These are phyloP conservation scores for Nakaseomyces bracarensis DNA, from an alignment of 1,139 yeast species.

Conservation along the genomic window DNA sequence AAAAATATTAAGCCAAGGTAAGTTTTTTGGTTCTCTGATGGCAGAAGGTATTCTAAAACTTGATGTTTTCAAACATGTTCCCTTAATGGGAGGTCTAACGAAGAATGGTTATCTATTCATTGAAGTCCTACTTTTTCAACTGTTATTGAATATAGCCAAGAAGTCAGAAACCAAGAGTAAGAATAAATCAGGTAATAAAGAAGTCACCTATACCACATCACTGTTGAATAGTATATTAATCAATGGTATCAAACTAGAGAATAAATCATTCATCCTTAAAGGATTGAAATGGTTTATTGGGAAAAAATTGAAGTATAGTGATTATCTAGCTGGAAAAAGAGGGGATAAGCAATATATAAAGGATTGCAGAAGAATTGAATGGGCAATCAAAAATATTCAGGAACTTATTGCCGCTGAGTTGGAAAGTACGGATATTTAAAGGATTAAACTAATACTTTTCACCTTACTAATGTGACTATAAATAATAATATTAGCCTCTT, in stretches of 20 bases:
- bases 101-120: conserved; percentile 59
- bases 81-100: conserved; percentile 67
- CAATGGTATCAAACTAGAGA: conserved; percentile 49
- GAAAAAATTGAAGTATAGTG: conserved; percentile 44
- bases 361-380: conserved; percentile 53
- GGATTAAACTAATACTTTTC: not conserved
- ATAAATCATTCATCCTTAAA: conserved; percentile 47
- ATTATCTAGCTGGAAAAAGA: conserved; percentile 40
- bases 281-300: conserved; percentile 67
- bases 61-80: conserved; percentile 62
- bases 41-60: conserved; percentile 67
- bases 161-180: conserved; percentile 52
- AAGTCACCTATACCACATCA: conserved; percentile 45
- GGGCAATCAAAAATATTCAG: conserved; percentile 39
- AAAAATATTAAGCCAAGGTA: conserved; percentile 62
- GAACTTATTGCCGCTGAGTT: conserved; percentile 16
- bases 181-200: conserved; percentile 31
- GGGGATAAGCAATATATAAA: conserved; percentile 34
- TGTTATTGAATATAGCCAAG: conserved; percentile 59
- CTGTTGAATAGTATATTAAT: conserved; percentile 46
- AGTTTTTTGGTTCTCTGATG: conserved; percentile 67
- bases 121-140: conserved; percentile 62
- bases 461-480: no score
- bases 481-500: not conserved
- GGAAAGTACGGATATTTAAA: not conserved